A percentile compares a stretch with the other conserved stretches of the same genome.
Conservation (phyloP, 345 rosid species). For the Crucihimalaya himalaica region DNA sequence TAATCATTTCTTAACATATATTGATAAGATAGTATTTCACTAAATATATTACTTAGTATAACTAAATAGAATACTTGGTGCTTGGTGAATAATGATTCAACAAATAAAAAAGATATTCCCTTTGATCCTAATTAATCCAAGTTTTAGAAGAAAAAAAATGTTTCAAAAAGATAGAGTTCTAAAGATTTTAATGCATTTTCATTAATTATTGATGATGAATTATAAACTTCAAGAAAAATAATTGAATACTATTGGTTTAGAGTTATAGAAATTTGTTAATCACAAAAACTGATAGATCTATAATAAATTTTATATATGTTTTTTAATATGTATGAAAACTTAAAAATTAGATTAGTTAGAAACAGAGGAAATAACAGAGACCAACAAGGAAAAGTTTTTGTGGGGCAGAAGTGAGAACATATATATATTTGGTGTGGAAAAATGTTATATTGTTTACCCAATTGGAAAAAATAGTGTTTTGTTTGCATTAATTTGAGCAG, state of each 20-base stretch:
- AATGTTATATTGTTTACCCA: background rate
- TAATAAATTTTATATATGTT: too few relatives aligned
- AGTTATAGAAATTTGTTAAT: too few relatives aligned
- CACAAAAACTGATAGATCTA: too few relatives aligned
- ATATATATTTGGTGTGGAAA: background rate
- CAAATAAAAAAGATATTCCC: background rate
- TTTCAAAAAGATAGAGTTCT: too few relatives aligned
- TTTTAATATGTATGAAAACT: too few relatives aligned
- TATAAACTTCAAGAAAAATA: too few relatives aligned
- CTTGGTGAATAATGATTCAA: conserved; percentile 14
- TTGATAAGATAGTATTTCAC: background rate
- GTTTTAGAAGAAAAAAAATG: too few relatives aligned
- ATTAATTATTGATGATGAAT: too few relatives aligned
- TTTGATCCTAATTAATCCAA: too few relatives aligned
- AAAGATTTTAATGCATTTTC: too few relatives aligned
- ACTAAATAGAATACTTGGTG: background rate
- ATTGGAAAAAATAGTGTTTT: background rate
- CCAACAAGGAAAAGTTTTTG: background rate
- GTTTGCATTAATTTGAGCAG: background rate
- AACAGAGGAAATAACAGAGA: background rate
- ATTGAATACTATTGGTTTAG: too few relatives aligned
- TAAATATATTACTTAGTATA: background rate
- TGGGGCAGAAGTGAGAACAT: conserved; percentile 10
- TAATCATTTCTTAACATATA: background rate
- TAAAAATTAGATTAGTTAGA: too few relatives aligned